Evolutionary conservation across 495 filamentous ascomycete species (phyloP), one percentile per base, ranked within the genome.

Genomic region (Penicillium cinerascens): DNA sequence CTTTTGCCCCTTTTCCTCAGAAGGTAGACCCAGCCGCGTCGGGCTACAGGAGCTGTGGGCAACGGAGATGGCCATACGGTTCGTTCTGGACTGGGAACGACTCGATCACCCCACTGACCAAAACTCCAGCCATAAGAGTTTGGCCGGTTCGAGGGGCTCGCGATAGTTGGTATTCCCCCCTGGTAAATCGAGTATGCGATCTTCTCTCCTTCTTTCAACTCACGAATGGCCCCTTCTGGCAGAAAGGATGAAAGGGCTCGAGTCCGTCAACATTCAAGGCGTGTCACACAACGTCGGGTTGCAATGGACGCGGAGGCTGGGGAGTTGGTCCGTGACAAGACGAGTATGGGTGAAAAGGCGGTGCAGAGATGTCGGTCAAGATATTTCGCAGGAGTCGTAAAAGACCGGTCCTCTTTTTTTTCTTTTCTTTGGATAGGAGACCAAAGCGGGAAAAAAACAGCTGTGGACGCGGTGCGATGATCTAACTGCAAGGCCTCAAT

Each of bases 51-150:
- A 67, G 61, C 56, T 64, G 63, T 74, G 66, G 56, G 73, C 67
- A 57, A 76, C 67, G 39, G 71, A 66, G 68, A 73, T 65, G 68
- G 71, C 73, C 73, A 76, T 76, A 43, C 69, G 64, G 66, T 63
- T 57, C 53, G 53, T 40, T 58, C 49, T 49, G 60, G 61, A 53
- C 58, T 58, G 45, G 44, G 44, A 64, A 68, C 59, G 64, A 69
- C 65, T 68, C 60, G 61, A 64, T 66, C 64, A 67, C 64, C 59
- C 63, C 57, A 56, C 63, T 55, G 60, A 59, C 58, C 56, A 63
- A 54, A 57, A 63, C 45, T 53, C 58, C 56, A 68, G 67, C 71
- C 71, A 72, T 72, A 71, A 71, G 68, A 67, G 64, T 61, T 57
- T 64, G 52, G 41, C 51, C 59, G 47, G 47, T 51, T 52, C 42